Conservation (phyloP, 208 protist species). For the Acanthamoeba lenticulata region DNA sequence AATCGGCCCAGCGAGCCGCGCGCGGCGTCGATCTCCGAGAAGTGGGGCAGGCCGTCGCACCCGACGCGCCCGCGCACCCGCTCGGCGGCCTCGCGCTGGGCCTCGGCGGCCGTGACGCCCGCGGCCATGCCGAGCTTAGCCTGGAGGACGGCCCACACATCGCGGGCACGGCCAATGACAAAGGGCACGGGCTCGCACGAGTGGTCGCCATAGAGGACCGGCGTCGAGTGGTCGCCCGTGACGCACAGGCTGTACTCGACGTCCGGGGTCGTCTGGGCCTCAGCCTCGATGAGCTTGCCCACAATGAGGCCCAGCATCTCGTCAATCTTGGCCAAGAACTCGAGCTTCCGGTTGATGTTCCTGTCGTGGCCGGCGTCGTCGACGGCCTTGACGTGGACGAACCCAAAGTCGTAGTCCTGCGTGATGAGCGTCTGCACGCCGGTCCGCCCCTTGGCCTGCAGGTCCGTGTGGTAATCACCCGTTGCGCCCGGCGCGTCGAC, state of each 20-base stretch:
- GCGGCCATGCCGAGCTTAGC: neutral
- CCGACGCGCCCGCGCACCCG: neutral
- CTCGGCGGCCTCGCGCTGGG: neutral
- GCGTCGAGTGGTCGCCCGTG: slow-evolving; percentile 88
- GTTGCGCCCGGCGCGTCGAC: slow-evolving; percentile 78
- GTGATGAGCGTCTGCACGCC: slow-evolving; percentile 54
- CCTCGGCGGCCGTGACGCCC: neutral
- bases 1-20: slow-evolving; percentile 79
- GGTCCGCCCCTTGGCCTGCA: slow-evolving; percentile 77
- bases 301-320: slow-evolving; percentile 79
- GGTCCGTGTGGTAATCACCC: slow-evolving; percentile 87
- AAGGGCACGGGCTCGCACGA: slow-evolving; percentile 87
- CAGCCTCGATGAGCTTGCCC: slow-evolving; percentile 3
- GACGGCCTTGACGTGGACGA: slow-evolving; percentile 86
- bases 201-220: slow-evolving; percentile 82
- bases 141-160: neutral
- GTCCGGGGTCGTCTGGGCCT: slow-evolving; percentile 27
- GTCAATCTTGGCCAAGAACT: slow-evolving; percentile 82
- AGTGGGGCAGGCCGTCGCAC: neutral
- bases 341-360: slow-evolving; percentile 43
- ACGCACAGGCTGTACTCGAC: slow-evolving; percentile 75
- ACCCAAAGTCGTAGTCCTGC: slow-evolving; percentile 84
- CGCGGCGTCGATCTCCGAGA: slow-evolving; percentile 70
- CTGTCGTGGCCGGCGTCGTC: slow-evolving; percentile 86
- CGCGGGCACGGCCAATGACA: slow-evolving; percentile 62